phyloP scores from a whole-genome alignment of 495 filamentous ascomycete genomes.

The Stereocaulon alpinum region DNA sequence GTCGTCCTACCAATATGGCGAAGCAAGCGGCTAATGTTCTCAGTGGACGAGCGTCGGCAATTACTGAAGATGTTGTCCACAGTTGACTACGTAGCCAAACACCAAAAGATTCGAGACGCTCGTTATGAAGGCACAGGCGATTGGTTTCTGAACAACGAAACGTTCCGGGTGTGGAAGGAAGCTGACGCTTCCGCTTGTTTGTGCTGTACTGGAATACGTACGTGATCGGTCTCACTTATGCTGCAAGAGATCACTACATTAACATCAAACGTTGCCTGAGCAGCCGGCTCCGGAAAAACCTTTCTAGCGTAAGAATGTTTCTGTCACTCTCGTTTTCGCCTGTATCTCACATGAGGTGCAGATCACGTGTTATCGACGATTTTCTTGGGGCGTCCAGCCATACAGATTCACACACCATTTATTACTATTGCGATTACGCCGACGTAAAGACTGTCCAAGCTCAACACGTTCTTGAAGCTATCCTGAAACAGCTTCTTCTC shows the following conservation, averaged over 20 bases:
- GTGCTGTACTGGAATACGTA: constrained; percentile 23
- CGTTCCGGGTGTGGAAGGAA: constrained; percentile 12
- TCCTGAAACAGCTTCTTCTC: constrained; percentile 20
- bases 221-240: not conserved
- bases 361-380: constrained; percentile 12
- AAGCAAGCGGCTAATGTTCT: not conserved
- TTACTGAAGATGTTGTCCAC: constrained; percentile 12
- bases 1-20: too few relatives aligned
- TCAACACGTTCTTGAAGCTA: constrained; percentile 12
- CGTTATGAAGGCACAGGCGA: constrained; percentile 15
- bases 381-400: not conserved
- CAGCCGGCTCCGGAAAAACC: constrained; percentile 22
- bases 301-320: constrained; percentile 14
- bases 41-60: constrained; percentile 12
- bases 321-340: not conserved
- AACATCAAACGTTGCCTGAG: not conserved
- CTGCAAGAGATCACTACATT: not conserved
- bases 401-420: constrained; percentile 4
- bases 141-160: constrained; percentile 13
- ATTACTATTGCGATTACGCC: constrained; percentile 22
- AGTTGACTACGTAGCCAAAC: constrained; percentile 12
- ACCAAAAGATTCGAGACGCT: constrained; percentile 9
- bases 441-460: constrained; percentile 15
- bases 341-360: not conserved
- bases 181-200: constrained; percentile 5